A percentile compares a stretch with the other conserved stretches of the same genome.
These are phyloP conservation scores for Byssoonygena ceratinophila DNA, from an alignment of 2,329 filamentous ascomycete species.

Conservation along the genomic window DNA sequence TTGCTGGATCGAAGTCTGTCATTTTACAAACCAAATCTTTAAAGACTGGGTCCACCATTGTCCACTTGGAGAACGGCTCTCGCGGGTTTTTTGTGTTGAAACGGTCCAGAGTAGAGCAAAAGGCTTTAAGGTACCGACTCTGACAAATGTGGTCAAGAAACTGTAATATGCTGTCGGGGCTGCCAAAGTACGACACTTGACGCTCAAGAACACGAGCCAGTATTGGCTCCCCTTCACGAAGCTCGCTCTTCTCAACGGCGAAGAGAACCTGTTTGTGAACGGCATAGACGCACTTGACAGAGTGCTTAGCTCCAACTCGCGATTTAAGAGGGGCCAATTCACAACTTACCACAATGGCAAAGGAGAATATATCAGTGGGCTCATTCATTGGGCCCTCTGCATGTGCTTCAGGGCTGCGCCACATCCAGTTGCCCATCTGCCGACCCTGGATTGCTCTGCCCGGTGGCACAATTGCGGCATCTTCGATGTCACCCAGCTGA, in stretches of 20 bases:
- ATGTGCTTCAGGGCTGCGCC: conserved; percentile 26
- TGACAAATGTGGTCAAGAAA: not conserved
- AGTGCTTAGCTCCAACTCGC: not conserved
- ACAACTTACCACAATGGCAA: conserved; percentile 13
- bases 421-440: conserved; percentile 23
- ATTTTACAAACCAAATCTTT: conserved; percentile 24
- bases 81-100: conserved; percentile 36
- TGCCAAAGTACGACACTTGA: conserved; percentile 41
- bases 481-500: conserved; percentile 22
- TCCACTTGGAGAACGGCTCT: conserved; percentile 36
- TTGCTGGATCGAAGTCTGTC: conserved; percentile 27
- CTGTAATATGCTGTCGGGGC: conserved; percentile 31
- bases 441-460: conserved; percentile 13
- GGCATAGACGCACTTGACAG: conserved; percentile 35
- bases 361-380: conserved; percentile 20
- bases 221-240: conserved; percentile 27
- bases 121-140: not conserved
- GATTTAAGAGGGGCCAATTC: not conserved
- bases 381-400: conserved; percentile 18
- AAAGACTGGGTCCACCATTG: conserved; percentile 26
- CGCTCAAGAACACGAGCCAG: conserved; percentile 34
- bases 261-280: conserved; percentile 34
- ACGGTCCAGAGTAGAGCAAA: conserved; percentile 27
- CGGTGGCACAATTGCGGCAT: conserved; percentile 12
- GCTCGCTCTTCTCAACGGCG: conserved; percentile 26